Evolutionary conservation across 441 rosid genomes (phyloP).

Genomic region (Euphorbia celastroides): DNA sequence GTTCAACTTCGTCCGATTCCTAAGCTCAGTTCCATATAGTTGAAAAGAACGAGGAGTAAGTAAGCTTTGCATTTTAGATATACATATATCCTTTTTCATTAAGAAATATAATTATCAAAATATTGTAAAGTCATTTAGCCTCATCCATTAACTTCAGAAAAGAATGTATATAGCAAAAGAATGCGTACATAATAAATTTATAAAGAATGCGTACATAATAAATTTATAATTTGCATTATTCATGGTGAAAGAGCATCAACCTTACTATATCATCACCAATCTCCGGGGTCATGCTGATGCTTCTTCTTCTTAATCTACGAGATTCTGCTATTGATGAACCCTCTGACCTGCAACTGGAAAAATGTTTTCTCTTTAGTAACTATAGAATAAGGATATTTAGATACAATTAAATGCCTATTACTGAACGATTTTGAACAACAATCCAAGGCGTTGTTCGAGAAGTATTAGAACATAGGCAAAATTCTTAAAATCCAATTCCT

Average conservation of each 20-base stretch:
- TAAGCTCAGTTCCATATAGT: too few relatives aligned
- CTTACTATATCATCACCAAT: constrained; percentile 99
- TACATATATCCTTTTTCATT: background rate
- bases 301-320: constrained; percentile 92
- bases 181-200: too few relatives aligned
- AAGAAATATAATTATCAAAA: background rate
- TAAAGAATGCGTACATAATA: background rate
- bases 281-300: constrained; percentile 98
- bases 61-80: background rate
- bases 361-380: constrained; percentile 16
- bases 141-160: background rate
- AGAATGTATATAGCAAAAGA: background rate
- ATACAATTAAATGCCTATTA: background rate
- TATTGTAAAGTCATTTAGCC: background rate
- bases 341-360: constrained; percentile 61
- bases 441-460: background rate
- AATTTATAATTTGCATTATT: background rate
- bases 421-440: background rate
- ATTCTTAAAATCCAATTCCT: constrained; percentile 5
- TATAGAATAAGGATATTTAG: background rate
- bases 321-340: constrained; percentile 77
- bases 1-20: too few relatives aligned
- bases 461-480: background rate
- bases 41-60: too few relatives aligned
- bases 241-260: constrained; percentile 43